These are phyloP conservation scores for Echites panduratus DNA, from an alignment of 257 asterid species.

Conservation along the genomic window DNA sequence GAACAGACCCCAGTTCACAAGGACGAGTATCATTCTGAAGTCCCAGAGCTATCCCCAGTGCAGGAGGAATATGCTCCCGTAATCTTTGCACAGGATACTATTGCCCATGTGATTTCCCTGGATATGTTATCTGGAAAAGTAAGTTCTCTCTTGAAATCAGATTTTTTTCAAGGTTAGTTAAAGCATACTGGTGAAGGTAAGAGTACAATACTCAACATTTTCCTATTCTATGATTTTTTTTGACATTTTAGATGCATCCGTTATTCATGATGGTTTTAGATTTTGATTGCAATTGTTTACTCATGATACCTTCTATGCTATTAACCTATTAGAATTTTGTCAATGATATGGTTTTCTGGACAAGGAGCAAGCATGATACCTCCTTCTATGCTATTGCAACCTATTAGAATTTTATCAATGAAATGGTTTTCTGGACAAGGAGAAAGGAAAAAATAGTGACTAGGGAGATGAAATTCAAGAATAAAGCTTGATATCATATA, in stretches of 20 bases:
- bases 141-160: slow-evolving; percentile 9
- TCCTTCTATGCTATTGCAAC: neutral
- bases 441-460: neutral
- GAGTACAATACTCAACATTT: neutral
- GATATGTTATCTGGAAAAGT: slow-evolving; percentile 99
- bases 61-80: slow-evolving; percentile 96
- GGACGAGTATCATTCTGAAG: slow-evolving; percentile 66
- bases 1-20: slow-evolving; percentile 88
- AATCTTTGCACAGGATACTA: slow-evolving; percentile 95
- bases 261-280: neutral
- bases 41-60: slow-evolving; percentile 71
- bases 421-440: neutral
- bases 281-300: neutral
- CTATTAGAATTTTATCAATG: neutral
- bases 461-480: slow-evolving; percentile 4
- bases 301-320: neutral
- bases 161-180: neutral
- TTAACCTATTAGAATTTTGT: neutral
- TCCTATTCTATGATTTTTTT: neutral
- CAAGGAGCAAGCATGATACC: neutral
- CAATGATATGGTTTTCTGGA: neutral
- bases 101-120: slow-evolving; percentile 86
- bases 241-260: neutral
- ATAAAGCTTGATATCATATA: slow-evolving; percentile 9
- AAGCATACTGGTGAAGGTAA: neutral